Evolutionary conservation across 2,329 filamentous ascomycete genomes (phyloP), one percentile per base, ranked within the genome.

Genomic region (Cercospora janseana): DNA sequence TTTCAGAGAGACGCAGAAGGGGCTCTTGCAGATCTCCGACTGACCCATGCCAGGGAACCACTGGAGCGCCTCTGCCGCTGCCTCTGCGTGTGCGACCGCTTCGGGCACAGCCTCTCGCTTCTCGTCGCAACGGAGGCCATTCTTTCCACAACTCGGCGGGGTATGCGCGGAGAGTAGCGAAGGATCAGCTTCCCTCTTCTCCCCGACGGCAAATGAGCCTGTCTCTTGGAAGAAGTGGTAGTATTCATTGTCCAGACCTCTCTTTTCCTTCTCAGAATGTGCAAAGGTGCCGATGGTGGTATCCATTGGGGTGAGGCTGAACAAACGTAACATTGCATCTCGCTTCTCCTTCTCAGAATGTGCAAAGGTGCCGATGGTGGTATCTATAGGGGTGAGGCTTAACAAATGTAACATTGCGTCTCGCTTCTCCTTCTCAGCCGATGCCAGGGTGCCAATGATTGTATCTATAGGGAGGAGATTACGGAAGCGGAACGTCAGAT

Each of bases 161-260:
- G n/a, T n/a, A n/a, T n/a, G n/a, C n/a, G n/a, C n/a, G n/a, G n/a
- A n/a, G n/a, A n/a, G n/a, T n/a, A n/a, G n/a, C n/a, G n/a, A n/a
- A n/a, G 40, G 24, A 2, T 44, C 41, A 13, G 44, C 44, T 4
- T 27, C 10, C 23, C 41, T 44, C 28, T 32, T 44, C 27, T 32
- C 41, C 15, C 35, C 12, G 34, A 20, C 18, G 23, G 34, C 16
- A 37, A 9, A 23, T n/a, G 2, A 40, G n/a, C n/a, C 15, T 7
- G 35, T 40, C 15, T 34, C 31, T 9, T 40, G 20, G 35, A 23
- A 23, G 7, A 40, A 40, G 13, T 40, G 35, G n/a, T 40, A 40
- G 10, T 40, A 13, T 4, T n/a, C n/a, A 5, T 24, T 20, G 6
- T 13, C 20, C n/a, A 40, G 15, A 23, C 15, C 21, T 40, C 35